Conservation (phyloP, 495 filamentous ascomycete species). For the Podospora appendiculata region DNA sequence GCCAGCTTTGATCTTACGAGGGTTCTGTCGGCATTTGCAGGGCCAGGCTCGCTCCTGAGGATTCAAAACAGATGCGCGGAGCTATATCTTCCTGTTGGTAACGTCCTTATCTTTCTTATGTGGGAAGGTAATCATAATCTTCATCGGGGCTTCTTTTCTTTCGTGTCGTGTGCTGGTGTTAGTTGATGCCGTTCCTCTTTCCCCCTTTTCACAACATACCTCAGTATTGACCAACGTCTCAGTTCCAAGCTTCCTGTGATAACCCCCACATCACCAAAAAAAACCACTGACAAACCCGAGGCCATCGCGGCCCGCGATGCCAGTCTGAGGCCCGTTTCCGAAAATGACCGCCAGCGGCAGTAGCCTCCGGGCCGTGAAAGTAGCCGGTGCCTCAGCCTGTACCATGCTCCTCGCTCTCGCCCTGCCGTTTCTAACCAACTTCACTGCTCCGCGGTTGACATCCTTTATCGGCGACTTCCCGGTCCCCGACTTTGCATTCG, state of each 20-base stretch:
- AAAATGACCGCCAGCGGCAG: too few relatives aligned
- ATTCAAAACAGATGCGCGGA: background rate
- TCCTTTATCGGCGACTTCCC: slow-evolving; percentile 17
- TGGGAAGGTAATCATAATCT: too few relatives aligned
- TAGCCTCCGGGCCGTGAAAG: slow-evolving; percentile 1
- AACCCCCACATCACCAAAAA: background rate
- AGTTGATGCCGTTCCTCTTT: background rate
- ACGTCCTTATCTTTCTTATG: too few relatives aligned
- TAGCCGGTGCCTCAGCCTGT: slow-evolving; percentile 13
- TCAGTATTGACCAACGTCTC: background rate
- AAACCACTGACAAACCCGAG: background rate
- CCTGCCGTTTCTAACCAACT: slow-evolving; percentile 11
- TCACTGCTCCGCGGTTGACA: slow-evolving; percentile 10
- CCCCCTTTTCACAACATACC: background rate
- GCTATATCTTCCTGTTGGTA: background rate
- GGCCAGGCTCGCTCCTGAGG: background rate
- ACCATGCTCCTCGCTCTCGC: slow-evolving; percentile 15
- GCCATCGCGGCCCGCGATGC: too few relatives aligned
- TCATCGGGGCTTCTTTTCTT: too few relatives aligned
- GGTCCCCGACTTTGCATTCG: slow-evolving; percentile 11
- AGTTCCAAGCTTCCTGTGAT: background rate
- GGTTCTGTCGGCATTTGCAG: slow-evolving; percentile 1
- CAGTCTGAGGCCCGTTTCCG: too few relatives aligned
- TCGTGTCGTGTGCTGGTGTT: background rate
- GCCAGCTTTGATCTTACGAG: background rate